phyloP scores from a whole-genome alignment of 768 basidiomycete species.

The Tylopilus rubrobrunneus region DNA sequence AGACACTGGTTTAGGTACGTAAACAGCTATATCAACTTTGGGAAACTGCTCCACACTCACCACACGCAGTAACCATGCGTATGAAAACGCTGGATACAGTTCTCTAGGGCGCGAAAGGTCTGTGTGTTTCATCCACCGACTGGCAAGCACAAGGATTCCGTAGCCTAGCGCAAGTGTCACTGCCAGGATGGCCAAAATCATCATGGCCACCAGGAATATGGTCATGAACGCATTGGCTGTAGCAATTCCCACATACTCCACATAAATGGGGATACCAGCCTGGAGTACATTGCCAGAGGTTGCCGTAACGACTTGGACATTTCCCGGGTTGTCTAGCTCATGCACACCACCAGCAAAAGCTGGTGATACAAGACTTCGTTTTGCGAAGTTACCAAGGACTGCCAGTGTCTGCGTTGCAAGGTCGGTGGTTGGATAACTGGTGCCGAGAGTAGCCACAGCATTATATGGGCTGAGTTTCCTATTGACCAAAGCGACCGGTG shows the following conservation, averaged over 20 bases:
- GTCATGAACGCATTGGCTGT: constrained; percentile 91
- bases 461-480: constrained; percentile 81
- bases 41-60: constrained; percentile 40
- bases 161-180: constrained; percentile 52
- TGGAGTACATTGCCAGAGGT: constrained; percentile 63
- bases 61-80: constrained; percentile 62
- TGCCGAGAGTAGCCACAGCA: constrained; percentile 9
- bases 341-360: constrained; percentile 21
- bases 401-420: constrained; percentile 7
- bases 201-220: constrained; percentile 70
- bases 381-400: constrained; percentile 10
- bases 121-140: constrained; percentile 19
- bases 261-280: constrained; percentile 80
- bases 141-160: constrained; percentile 32
- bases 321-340: constrained; percentile 18
- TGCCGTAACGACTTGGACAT: constrained; percentile 64
- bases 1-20: constrained; percentile 42
- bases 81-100: constrained; percentile 44
- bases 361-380: constrained; percentile 1
- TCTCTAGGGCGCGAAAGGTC: constrained; percentile 18
- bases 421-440: background rate
- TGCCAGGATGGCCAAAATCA: constrained; percentile 58
- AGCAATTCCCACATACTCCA: constrained; percentile 71
- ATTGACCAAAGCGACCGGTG: constrained; percentile 74
- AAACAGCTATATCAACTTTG: background rate